These are phyloP conservation scores for Nelumbo lutea DNA, from an alignment of 164 flowering plant genomes.

Conservation along the genomic window DNA sequence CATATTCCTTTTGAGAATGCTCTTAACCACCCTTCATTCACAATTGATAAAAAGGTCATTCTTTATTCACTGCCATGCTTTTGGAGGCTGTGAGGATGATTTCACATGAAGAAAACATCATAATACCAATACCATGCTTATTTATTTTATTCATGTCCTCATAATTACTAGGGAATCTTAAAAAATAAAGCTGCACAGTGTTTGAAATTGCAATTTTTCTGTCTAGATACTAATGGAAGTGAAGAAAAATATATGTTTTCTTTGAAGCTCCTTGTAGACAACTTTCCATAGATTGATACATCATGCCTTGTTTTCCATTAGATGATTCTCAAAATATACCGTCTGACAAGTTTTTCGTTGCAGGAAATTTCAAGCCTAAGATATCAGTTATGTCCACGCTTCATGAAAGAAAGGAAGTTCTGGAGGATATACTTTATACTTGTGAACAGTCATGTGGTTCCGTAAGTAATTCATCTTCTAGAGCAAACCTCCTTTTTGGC, in stretches of 20 bases:
- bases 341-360: constrained; percentile 14
- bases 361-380: constrained; percentile 87
- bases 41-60: too few relatives aligned
- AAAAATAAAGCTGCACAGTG: too few relatives aligned
- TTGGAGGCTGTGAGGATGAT: too few relatives aligned
- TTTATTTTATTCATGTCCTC: too few relatives aligned
- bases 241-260: background rate
- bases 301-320: background rate
- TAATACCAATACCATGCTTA: too few relatives aligned
- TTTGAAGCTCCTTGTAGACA: background rate
- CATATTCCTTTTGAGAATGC: too few relatives aligned
- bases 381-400: constrained; percentile 81
- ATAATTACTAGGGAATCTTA: too few relatives aligned
- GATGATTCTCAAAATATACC: background rate
- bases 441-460: constrained; percentile 69
- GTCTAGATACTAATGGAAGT: background rate
- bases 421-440: constrained; percentile 88
- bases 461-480: constrained; percentile 47
- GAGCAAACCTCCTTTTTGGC: background rate
- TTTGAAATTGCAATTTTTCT: too few relatives aligned
- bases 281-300: background rate
- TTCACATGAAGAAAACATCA: too few relatives aligned
- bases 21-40: too few relatives aligned
- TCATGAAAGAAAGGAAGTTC: constrained; percentile 86
- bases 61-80: too few relatives aligned